Base-by-base conservation (phyloP, 805 yeast species). In the Kuraishia borneana region DNA sequence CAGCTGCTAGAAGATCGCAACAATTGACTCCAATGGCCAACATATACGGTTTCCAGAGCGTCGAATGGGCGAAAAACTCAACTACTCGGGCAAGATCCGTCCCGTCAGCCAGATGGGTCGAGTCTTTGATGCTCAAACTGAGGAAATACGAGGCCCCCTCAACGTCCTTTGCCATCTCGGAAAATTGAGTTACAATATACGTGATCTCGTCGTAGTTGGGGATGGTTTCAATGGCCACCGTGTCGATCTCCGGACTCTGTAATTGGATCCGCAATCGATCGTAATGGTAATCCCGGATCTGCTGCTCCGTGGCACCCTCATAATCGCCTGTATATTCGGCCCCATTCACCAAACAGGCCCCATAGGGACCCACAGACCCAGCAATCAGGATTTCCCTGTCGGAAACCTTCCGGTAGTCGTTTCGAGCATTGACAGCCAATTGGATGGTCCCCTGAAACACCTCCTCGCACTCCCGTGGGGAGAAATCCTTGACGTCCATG, bases 361-460 rank as follows among this genome's bases (percentile, higher is more conserved):
- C 94, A 49, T 72, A 83, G 0, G 94, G 84, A 0, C 94, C 95
- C 25, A 82, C 54, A 6, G 83, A 71, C 0, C 83, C 94, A 2
- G 71, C 72, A 4, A 76, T 61, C 28, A 21, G 29, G 20, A 26
- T 36, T 36, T 17, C 43, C n/a, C n/a, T n/a, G n/a, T n/a, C n/a
- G n/a, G n/a, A n/a, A 27, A 13, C 30, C 36, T 17, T 36, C 35
- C 19, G 23, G 33, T 38, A 34, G 14, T 42, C 21, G 38, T 40
- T 22, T 20, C 39, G 37, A 3, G 57, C 56, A 14, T 28, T 26
- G 12, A 32, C 30, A 17, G 53, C 48, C 25, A 53, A 40, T 6
- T 42, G 48, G 14, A 56, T 40, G 12, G 57, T 43, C 12, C 39
- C 36, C 4, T 37, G 17, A 32, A 44, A 54, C 6, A 53, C 32